A percentile compares a stretch with the other conserved stretches of the same genome.
These are phyloP conservation scores for Podospora tetraspora DNA, from an alignment of 495 filamentous ascomycete species.

Conservation along the genomic window DNA sequence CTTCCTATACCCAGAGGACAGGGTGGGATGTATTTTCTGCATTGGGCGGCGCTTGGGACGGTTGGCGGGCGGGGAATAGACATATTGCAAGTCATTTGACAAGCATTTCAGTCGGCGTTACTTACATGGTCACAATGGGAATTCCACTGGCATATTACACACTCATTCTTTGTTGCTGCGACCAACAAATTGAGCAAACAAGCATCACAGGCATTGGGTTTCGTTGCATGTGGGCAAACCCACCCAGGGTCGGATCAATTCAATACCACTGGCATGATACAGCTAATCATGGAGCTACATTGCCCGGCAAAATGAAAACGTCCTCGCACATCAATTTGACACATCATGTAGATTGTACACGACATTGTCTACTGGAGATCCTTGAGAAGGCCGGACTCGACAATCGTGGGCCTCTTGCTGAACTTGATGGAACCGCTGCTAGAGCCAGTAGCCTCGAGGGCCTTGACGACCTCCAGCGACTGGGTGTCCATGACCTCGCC, in stretches of 20 bases:
- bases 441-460: constrained; percentile 67
- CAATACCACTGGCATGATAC: not conserved
- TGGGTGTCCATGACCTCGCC: constrained; percentile 63
- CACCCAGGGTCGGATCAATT: not conserved
- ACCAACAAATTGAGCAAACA: not conserved
- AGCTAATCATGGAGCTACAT: not conserved
- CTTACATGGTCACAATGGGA: not conserved
- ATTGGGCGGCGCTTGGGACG: constrained; percentile 2
- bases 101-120: not conserved
- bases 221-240: not conserved
- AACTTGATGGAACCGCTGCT: constrained; percentile 57
- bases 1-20: not conserved
- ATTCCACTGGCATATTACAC: not conserved
- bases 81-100: not conserved
- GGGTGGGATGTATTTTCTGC: not conserved
- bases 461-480: constrained; percentile 62
- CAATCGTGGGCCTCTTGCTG: constrained; percentile 61
- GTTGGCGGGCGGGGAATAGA: not conserved
- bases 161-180: not conserved
- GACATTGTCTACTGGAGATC: not conserved
- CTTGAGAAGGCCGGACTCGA: constrained; percentile 53
- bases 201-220: not conserved
- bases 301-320: not conserved
- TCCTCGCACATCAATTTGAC: not conserved
- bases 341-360: not conserved